Percentiles rank a stretch among this genome's conserved stretches.
phyloP scores from a whole-genome alignment of 1,284 basidiomycete genomes.

The Ustilago hordei region DNA sequence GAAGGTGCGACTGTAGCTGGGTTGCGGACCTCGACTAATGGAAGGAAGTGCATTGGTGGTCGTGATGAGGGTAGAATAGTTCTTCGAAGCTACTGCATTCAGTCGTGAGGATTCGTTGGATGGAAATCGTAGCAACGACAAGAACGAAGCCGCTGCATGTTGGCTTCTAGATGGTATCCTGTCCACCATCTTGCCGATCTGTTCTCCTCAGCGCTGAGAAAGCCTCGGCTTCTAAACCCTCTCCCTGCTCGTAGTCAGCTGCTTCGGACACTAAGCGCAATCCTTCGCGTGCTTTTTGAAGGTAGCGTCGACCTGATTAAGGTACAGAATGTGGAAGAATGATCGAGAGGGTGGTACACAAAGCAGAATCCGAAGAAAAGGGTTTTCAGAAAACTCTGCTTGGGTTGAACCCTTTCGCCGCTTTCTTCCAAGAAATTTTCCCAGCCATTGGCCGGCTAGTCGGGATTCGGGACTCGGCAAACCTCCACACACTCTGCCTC shows the following conservation, averaged over 20 bases:
- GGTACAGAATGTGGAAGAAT: background rate
- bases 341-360: background rate
- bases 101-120: background rate
- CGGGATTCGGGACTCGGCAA: slow-evolving; percentile 35
- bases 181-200: slow-evolving; percentile 23
- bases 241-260: background rate
- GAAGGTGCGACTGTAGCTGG: slow-evolving; percentile 6
- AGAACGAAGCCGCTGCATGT: slow-evolving; percentile 13
- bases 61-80: slow-evolving; percentile 6
- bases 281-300: background rate
- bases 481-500: slow-evolving; percentile 12
- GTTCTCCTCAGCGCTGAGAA: background rate
- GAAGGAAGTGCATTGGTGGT: background rate
- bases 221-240: background rate
- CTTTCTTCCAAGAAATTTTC: slow-evolving; percentile 36
- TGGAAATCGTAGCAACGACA: slow-evolving; percentile 12
- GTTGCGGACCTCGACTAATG: background rate
- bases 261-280: background rate
- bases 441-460: background rate
- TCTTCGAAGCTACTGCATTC: slow-evolving; percentile 16
- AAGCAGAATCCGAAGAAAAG: slow-evolving; percentile 1
- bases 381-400: background rate
- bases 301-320: background rate
- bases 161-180: slow-evolving; percentile 15
- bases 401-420: slow-evolving; percentile 4